These are phyloP conservation scores for Ceratobasidium sp. DNA, from an alignment of 1,284 basidiomycete genomes.

Conservation along the genomic window DNA sequence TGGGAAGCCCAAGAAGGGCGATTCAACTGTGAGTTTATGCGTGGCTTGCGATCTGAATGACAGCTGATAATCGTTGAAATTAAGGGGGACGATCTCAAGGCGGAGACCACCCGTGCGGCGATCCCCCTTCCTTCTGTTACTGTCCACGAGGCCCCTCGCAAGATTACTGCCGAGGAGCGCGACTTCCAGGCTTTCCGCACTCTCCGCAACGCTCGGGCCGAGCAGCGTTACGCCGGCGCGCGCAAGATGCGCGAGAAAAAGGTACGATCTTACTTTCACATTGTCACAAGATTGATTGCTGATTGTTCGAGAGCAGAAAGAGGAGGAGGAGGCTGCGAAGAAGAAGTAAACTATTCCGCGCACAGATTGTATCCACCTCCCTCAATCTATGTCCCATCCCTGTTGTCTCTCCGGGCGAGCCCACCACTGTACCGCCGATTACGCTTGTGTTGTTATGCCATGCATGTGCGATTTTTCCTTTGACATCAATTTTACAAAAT, in stretches of 20 bases:
- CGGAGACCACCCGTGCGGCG: conserved; percentile 79
- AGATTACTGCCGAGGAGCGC: conserved; percentile 94
- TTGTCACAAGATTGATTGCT: conserved; percentile 17
- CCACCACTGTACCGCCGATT: conserved; percentile 29
- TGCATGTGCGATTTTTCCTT: conserved; percentile 41
- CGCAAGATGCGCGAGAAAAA: conserved; percentile 86
- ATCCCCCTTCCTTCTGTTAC: conserved; percentile 79
- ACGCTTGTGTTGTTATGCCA: conserved; percentile 47
- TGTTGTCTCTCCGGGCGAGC: conserved; percentile 1
- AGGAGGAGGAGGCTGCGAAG: conserved; percentile 92
- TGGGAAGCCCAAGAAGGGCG: conserved; percentile 95
- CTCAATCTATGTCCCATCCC: conserved; percentile 18
- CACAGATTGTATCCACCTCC: conserved; percentile 29
- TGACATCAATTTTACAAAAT: conserved; percentile 46
- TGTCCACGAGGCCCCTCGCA: conserved; percentile 87
- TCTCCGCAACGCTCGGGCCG: conserved; percentile 89
- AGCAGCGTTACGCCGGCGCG: conserved; percentile 87
- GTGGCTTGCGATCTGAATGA: conserved; percentile 39
- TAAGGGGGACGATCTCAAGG: conserved; percentile 87
- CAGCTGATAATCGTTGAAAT: conserved; percentile 29
- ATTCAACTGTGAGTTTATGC: conserved; percentile 80
- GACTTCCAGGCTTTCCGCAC: conserved; percentile 90
- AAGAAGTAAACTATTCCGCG: conserved; percentile 80
- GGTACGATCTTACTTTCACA: conserved; percentile 62
- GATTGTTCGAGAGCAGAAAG: conserved; percentile 69